Base-by-base conservation (phyloP, 2,329 filamentous ascomycete species). In the Dichotomopilus funicola region DNA sequence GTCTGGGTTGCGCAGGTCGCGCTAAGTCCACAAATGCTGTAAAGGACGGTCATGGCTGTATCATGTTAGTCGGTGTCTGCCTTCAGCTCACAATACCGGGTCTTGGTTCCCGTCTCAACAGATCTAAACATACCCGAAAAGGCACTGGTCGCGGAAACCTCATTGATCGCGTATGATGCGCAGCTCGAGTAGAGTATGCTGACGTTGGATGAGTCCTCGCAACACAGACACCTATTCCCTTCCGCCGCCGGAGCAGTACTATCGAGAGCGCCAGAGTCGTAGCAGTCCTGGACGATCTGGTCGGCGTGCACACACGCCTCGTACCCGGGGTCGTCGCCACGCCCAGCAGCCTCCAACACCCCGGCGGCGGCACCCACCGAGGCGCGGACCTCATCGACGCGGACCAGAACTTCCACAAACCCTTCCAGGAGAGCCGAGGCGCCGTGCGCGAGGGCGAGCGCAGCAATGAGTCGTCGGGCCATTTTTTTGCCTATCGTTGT, bases 191-290 rank as follows among this genome's bases (percentile, higher is more conserved):
- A 68, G 12, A 51, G 46, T 2, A 49, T 7, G 7, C 37, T 57
- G 11, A 67, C 6, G 19, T 57, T 50, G 2, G 49, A 43, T 33
- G 33, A 40, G 7, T 45, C 48, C 5, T 47, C 33, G 48, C 66
- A 68, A 55, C 66, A 68, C n/a, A 61, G 38, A 47, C 66, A 68
- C 2, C 45, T 41, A n/a, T 53, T 50, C 19, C 48, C 47, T 11
- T 52, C 57, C 2, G 35, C 47, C 2, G n/a, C 41, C 10, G 59
- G 50, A 1, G 56, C 59, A 2, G 47, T 49, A 8, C 44, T n/a
- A 10, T 51, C 61, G n/a, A 61, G 12, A 12, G 53, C 56, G 42
- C 61, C 58, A 10, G 51, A 55, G 6, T 41, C 31, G 38, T 45
- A 44, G 51, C 64, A 66, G 37, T 43, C 51, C 11, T 12, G 34